A percentile compares a stretch with the other conserved stretches of the same genome.
These are phyloP conservation scores for Phytophthora litchii DNA, from an alignment of 352 stramenopile species.

Conservation along the genomic window DNA sequence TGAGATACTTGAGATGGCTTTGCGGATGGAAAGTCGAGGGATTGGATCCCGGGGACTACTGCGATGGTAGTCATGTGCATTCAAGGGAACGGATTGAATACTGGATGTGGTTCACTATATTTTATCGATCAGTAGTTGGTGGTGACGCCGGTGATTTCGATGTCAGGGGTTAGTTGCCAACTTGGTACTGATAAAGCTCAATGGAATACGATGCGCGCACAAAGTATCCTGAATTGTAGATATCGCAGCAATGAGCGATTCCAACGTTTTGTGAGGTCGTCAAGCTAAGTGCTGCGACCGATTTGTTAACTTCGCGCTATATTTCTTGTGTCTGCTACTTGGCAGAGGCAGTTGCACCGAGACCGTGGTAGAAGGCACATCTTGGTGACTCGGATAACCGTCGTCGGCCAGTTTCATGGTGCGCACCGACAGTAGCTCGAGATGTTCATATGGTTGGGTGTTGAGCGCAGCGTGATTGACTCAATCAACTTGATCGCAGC, in stretches of 20 bases:
- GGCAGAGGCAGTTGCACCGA: too few species aligned
- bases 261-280: too few species aligned
- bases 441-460: constrained; percentile 23
- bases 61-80: constrained; percentile 17
- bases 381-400: too few species aligned
- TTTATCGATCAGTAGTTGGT: constrained; percentile 2
- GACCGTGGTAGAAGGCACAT: too few species aligned
- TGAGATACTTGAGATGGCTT: constrained; percentile 71
- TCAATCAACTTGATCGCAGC: background rate
- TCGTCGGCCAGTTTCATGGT: constrained; percentile 9
- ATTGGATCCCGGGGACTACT: constrained; percentile 49
- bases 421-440: constrained; percentile 7
- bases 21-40: constrained; percentile 61
- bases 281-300: too few species aligned
- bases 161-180: background rate
- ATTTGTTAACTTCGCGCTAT: too few species aligned
- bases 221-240: too few species aligned
- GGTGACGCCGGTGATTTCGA: constrained; percentile 2
- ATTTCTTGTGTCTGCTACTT: too few species aligned
- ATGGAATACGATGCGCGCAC: too few species aligned
- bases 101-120: background rate
- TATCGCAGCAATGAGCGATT: too few species aligned
- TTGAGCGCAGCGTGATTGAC: constrained; percentile 14
- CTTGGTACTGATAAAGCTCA: too few species aligned
- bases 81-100: background rate